A percentile compares a stretch with the other conserved stretches of the same genome.
Evolutionary conservation across 2,329 filamentous ascomycete genomes (phyloP).

Genomic region (Chrysosporium keratinophilum): DNA sequence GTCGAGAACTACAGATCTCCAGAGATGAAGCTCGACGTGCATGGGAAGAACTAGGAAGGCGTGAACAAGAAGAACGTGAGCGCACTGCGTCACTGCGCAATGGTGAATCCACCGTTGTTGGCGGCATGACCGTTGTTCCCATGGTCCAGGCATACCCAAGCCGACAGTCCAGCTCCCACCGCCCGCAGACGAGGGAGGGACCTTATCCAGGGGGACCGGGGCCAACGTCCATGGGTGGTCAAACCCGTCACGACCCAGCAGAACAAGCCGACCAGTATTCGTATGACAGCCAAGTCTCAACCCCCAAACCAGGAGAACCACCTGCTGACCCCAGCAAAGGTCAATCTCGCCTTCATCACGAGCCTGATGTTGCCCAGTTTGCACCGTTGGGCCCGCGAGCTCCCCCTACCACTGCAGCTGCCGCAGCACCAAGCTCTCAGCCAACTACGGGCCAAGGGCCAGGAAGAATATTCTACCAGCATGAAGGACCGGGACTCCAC

Average conservation of each 20-base stretch:
- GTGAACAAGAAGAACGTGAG: slow-evolving; percentile 87
- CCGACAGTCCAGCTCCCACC: slow-evolving; percentile 42
- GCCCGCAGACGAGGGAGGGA: slow-evolving; percentile 39
- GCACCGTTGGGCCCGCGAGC: slow-evolving; percentile 24
- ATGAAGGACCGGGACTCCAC: slow-evolving; percentile 27
- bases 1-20: slow-evolving; percentile 83
- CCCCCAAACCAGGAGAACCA: slow-evolving; percentile 52
- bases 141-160: slow-evolving; percentile 64
- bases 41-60: slow-evolving; percentile 90
- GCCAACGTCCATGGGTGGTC: slow-evolving; percentile 24
- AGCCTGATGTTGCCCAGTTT: slow-evolving; percentile 24
- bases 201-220: slow-evolving; percentile 32
- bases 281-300: slow-evolving; percentile 41
- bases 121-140: slow-evolving; percentile 88
- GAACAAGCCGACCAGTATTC: slow-evolving; percentile 39
- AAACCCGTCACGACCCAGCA: slow-evolving; percentile 22
- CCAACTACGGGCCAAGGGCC: slow-evolving; percentile 28
- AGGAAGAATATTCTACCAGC: slow-evolving; percentile 34
- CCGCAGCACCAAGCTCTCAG: slow-evolving; percentile 7
- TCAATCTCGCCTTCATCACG: slow-evolving; percentile 27
- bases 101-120: slow-evolving; percentile 78
- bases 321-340: slow-evolving; percentile 43
- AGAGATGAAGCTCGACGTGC: slow-evolving; percentile 91
- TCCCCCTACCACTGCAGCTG: slow-evolving; percentile 19
- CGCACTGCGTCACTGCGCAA: slow-evolving; percentile 74